These are phyloP conservation scores for Bryum argenteum DNA, from an alignment of 225 moss, liverwort and hornwort genomes.

Conservation along the genomic window DNA sequence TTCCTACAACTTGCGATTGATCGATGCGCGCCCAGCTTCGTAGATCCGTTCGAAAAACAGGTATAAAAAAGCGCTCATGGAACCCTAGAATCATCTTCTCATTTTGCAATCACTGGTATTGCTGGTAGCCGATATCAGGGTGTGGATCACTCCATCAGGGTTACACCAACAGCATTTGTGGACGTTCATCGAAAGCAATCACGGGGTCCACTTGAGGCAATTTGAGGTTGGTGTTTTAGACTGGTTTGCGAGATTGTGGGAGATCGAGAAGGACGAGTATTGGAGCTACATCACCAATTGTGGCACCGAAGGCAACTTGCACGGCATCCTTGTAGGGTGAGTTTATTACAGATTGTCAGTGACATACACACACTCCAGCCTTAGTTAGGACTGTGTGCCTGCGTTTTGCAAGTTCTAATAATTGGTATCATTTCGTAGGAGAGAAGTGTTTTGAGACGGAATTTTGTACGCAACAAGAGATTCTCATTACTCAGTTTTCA, in stretches of 20 bases:
- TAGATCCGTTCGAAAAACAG: too few species aligned
- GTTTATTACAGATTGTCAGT: too few species aligned
- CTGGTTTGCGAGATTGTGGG: slow-evolving; percentile 51
- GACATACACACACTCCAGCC: too few species aligned
- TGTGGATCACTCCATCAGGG: too few species aligned
- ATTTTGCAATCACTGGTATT: too few species aligned
- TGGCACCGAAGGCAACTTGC: slow-evolving; percentile 48
- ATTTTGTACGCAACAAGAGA: slow-evolving; percentile 85
- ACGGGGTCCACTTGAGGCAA: slow-evolving; percentile 42
- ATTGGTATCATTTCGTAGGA: slow-evolving; percentile 36
- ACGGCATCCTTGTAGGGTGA: slow-evolving; percentile 48
- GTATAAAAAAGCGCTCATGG: too few species aligned
- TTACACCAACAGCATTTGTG: too few species aligned
- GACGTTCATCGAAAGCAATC: slow-evolving; percentile 43
- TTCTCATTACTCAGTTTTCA: slow-evolving; percentile 58
- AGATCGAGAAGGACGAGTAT: slow-evolving; percentile 46
- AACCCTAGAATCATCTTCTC: too few species aligned
- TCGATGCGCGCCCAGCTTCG: too few species aligned
- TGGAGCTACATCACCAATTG: slow-evolving; percentile 53
- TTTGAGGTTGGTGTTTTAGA: slow-evolving; percentile 49
- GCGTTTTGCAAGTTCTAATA: neutral
- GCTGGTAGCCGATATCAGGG: too few species aligned
- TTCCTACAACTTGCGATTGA: too few species aligned
- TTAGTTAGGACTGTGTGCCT: neutral
- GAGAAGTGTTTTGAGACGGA: slow-evolving; percentile 85